phyloP scores from a whole-genome alignment of 495 filamentous ascomycete species.

The Bathelium albidoporum region DNA sequence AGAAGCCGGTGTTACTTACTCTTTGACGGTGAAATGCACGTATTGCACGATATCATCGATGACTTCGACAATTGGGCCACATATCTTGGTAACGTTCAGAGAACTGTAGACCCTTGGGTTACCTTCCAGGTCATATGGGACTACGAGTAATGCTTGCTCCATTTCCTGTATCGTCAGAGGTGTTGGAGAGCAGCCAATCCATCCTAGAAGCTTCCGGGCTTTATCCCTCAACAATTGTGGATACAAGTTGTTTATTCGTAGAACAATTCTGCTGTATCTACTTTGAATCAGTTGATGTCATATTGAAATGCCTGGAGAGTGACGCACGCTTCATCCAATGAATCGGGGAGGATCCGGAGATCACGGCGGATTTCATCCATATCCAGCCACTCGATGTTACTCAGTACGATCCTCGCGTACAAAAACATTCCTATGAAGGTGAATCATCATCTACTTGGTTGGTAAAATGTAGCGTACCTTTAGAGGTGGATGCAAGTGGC shows the following conservation, averaged over 20 bases:
- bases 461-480: neutral
- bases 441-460: neutral
- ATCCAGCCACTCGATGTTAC: slow-evolving; percentile 8
- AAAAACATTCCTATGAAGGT: slow-evolving; percentile 23
- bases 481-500: neutral
- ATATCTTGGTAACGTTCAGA: neutral
- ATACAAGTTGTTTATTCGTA: neutral
- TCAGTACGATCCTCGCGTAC: slow-evolving; percentile 19
- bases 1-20: slow-evolving; percentile 3
- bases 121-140: neutral
- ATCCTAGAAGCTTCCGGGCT: neutral
- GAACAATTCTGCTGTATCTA: neutral
- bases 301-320: neutral
- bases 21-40: slow-evolving; percentile 8
- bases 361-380: slow-evolving; percentile 17
- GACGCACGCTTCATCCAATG: slow-evolving; percentile 23
- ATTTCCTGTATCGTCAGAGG: neutral
- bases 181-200: slow-evolving; percentile 7
- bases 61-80: slow-evolving; percentile 4
- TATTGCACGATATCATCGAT: neutral
- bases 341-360: slow-evolving; percentile 18
- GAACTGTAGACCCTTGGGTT: neutral
- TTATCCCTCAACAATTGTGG: neutral
- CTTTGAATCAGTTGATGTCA: neutral
- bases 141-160: neutral